These are phyloP conservation scores for Pseudogymnoascus sp. DNA, from an alignment of 2,329 filamentous ascomycete species.

Conservation along the genomic window DNA sequence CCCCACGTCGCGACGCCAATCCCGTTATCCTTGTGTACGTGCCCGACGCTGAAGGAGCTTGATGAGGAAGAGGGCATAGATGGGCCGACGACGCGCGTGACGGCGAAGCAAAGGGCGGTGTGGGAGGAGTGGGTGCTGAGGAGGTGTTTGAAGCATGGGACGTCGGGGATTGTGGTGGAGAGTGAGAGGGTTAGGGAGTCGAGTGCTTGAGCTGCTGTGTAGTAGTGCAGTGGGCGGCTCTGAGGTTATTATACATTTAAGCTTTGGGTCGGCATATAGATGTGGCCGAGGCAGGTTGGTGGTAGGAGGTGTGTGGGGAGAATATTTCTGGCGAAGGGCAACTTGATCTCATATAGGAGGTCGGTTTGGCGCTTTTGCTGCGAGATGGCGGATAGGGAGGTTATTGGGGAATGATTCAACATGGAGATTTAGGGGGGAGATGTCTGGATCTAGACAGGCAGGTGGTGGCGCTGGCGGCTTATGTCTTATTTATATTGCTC, in stretches of 20 bases:
- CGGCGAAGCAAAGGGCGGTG: conserved; percentile 44
- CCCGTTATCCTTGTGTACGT: conserved; percentile 25
- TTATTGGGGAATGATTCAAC: conserved; percentile 1
- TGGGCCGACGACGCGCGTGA: conserved; percentile 43
- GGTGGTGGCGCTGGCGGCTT: conserved; percentile 4
- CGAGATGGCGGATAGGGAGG: not conserved
- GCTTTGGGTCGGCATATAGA: not conserved
- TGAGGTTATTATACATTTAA: conserved; percentile 3
- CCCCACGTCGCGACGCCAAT: conserved; percentile 17
- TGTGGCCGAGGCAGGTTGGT: not conserved
- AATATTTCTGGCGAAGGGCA: not conserved
- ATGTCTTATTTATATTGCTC: not conserved
- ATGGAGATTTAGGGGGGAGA: not conserved
- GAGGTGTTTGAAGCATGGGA: conserved; percentile 33
- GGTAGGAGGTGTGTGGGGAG: not conserved
- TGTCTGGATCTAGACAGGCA: conserved; percentile 3
- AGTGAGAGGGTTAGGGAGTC: not conserved
- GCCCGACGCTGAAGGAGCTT: conserved; percentile 32
- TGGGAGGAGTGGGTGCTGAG: conserved; percentile 52
- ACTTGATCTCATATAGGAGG: not conserved
- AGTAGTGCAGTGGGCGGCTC: not conserved
- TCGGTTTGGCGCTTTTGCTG: not conserved
- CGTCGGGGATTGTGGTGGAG: not conserved
- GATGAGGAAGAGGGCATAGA: conserved; percentile 31
- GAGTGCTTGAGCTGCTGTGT: not conserved